Evolutionary conservation across 352 stramenopile genomes (phyloP), one percentile per base, ranked within the genome.

Genomic region (Phytopythium boreale): DNA sequence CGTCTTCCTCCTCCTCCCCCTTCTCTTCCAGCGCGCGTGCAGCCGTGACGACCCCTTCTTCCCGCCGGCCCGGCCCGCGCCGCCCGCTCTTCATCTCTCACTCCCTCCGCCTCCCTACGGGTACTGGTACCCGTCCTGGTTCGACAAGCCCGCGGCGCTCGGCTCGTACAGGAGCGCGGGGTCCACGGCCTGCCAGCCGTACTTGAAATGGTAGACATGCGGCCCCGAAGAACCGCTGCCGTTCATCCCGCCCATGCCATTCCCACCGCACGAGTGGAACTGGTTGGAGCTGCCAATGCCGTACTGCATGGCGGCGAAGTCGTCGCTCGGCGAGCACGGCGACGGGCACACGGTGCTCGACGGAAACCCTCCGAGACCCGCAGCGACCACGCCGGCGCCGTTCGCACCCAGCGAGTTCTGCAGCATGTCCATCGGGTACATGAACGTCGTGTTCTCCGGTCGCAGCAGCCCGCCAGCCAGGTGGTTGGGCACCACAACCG

Each of bases 121-220:
- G 55, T 80, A 77, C 58, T 74, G 70, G 62, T 78, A 71, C 29
- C 29, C 29, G 34, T 59, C 53, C n/a, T 59, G 53, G 53, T 59
- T 59, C 53, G 53, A 58, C 52, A 44, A 29, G 14, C 53, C 53
- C 29, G 44, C 22, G 31, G 53, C 70, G 57, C 67, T 71, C 27
- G 70, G 49, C 36, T 75, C 70, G 39, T 51, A 55, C 64, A 80
- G 63, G 12, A 80, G 64, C 43, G 67, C 67, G 50, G 64, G 68
- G 56, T 86, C 84, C 51, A 87, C 74, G 27, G 76, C 79, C 63
- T 93, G 82, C 84, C 84, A 93, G 53, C 84, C 84, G 64, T 90
- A 91, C 69, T 93, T 91, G 68, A 87, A 93, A 67, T 90, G 84
- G 67, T 93, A 90, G 37, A 93, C 84, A 52, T 80, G 75, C 34